Base-by-base conservation (phyloP, 441 rosid species). In the Kokia cookei region DNA sequence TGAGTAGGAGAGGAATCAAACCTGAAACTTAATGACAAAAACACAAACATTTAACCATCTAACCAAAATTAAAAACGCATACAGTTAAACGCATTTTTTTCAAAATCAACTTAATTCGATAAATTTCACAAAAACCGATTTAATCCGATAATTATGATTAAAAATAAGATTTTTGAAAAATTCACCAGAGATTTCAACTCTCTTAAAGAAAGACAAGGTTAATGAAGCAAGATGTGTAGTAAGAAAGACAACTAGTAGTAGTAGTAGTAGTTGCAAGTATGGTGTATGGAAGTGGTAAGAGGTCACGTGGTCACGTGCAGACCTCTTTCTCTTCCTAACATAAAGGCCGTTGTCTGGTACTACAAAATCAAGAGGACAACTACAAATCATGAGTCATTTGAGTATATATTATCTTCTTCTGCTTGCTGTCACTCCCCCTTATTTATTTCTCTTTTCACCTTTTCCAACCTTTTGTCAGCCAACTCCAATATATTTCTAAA, bases 301-400 rank as follows among this genome's bases (percentile, higher is more conserved):
- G 42, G 60, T 75, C 87, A 84, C 83, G 80, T 78, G 86, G 73
- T 65, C 79, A 74, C 76, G 81, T 79, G 83, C 55, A 47, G 27
- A 64, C 7, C 45, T 68, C 67, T 48, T 71, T 69, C 55, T 42
- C 51, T 73, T 65, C 70, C 42, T 24, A n/a, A 50, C 59, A n/a
- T 51, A 2, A 5, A 27, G 72, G 45, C 29, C 45, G 67, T 77
- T 60, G 51, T 68, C 37, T 45, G 45, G 69, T 53, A 17, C 48
- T 63, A 45, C 10, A 24, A 48, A 61, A 43, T 24, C 54, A 65
- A 29, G 54, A 13, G 47, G 71, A 47, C 70, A 65, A 50, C 58
- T 29, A n/a, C 59, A 68, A 67, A 50, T 50, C 59, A 68, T 50
- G 45, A 68, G 26, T 68, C 43, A 29, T 51, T 51, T 29, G 35